Percentiles rank a stretch among this genome's conserved stretches.
Conservation (phyloP, 441 rosid genomes). For the Pelargonium australe region DNA sequence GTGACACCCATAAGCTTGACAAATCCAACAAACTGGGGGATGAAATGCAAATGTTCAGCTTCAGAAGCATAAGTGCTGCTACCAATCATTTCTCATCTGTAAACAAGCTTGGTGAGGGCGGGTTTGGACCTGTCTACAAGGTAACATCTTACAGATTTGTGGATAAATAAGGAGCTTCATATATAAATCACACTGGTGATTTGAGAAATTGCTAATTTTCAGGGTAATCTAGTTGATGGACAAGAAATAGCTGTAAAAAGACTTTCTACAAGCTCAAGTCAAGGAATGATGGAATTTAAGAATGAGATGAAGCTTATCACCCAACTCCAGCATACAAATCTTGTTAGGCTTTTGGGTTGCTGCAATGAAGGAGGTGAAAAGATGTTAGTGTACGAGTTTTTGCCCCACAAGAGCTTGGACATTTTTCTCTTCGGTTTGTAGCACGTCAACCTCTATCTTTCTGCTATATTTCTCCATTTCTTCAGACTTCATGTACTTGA, state of each 20-base stretch:
- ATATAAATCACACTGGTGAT: too few relatives aligned
- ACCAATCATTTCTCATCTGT: slow-evolving; percentile 1
- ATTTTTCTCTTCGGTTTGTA: too few relatives aligned
- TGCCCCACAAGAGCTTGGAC: background rate
- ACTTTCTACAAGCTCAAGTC: slow-evolving; percentile 8
- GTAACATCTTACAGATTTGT: too few relatives aligned
- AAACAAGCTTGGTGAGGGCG: slow-evolving; percentile 5
- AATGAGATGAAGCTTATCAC: background rate
- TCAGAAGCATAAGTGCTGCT: background rate
- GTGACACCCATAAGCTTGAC: background rate
- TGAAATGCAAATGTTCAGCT: background rate
- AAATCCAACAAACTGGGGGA: background rate
- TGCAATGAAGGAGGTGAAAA: background rate
- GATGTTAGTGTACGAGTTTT: background rate
- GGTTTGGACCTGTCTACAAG: background rate
- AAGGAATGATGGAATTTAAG: background rate
- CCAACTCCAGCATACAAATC: background rate
- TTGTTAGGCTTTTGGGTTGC: slow-evolving; percentile 1
- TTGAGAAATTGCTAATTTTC: too few relatives aligned
- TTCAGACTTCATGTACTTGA: too few relatives aligned
- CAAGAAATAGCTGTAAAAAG: slow-evolving; percentile 7
- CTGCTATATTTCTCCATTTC: too few relatives aligned
- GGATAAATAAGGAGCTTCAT: too few relatives aligned
- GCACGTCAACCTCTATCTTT: too few relatives aligned
- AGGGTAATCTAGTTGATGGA: background rate